These are phyloP conservation scores for Arthrobotrys iridis DNA, from an alignment of 2,329 filamentous ascomycete species.

Conservation along the genomic window DNA sequence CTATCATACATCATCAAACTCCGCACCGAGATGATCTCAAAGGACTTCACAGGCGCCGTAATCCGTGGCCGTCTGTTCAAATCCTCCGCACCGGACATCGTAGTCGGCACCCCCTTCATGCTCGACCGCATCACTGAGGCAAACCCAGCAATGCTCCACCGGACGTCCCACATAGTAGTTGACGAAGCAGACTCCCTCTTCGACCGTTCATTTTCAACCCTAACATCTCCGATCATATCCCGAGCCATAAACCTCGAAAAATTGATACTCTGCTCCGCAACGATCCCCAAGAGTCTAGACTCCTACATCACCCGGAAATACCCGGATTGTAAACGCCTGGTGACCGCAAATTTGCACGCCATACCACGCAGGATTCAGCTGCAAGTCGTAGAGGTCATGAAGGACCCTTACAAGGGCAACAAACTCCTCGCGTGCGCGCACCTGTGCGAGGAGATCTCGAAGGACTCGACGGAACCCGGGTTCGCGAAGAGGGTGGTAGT, in stretches of 20 bases:
- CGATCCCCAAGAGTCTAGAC: conserved; percentile 90
- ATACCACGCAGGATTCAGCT: conserved; percentile 95
- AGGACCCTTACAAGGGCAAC: conserved; percentile 92
- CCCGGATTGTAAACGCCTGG: conserved; percentile 83
- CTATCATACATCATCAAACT: conserved; percentile 88
- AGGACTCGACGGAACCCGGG: conserved; percentile 72
- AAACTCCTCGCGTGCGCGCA: conserved; percentile 93
- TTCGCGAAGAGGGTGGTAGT: conserved; percentile 88
- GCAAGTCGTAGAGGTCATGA: conserved; percentile 88
- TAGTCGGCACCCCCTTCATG: conserved; percentile 77
- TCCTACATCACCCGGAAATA: conserved; percentile 82
- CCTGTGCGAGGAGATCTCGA: conserved; percentile 91
- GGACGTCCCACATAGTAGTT: conserved; percentile 85
- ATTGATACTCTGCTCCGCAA: conserved; percentile 92
- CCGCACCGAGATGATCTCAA: conserved; percentile 82
- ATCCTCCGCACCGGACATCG: conserved; percentile 64
- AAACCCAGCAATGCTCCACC: conserved; percentile 91
- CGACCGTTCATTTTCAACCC: conserved; percentile 88
- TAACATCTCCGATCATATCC: conserved; percentile 84
- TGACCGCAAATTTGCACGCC: conserved; percentile 94
- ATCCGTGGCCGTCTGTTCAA: conserved; percentile 88
- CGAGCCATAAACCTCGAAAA: conserved; percentile 81
- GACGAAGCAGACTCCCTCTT: conserved; percentile 97
- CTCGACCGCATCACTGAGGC: conserved; percentile 86
- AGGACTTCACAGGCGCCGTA: conserved; percentile 76